phyloP scores from a whole-genome alignment of 2,329 filamentous ascomycete species.

The Teratosphaeria pseudoeucalypti region DNA sequence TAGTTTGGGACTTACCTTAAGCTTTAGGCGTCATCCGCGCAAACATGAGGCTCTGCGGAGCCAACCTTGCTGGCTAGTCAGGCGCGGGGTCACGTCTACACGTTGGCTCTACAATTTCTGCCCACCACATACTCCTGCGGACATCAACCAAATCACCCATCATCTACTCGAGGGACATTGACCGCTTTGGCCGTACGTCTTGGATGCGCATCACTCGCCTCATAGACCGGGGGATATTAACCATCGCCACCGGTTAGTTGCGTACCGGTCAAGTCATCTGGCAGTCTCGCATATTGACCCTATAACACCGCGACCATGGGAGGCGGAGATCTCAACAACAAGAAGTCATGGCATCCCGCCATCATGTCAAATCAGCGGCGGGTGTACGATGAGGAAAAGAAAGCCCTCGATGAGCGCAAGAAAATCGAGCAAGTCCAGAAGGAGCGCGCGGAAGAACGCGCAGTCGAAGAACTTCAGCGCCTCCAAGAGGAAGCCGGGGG shows the following conservation, averaged over 20 bases:
- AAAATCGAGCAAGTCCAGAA: constrained; percentile 83
- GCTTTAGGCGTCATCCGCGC: background rate
- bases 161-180: too few species aligned
- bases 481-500: constrained; percentile 85
- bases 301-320: constrained; percentile 44
- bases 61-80: background rate
- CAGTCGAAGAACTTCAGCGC: constrained; percentile 81
- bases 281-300: background rate
- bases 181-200: too few species aligned
- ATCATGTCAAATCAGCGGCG: constrained; percentile 81
- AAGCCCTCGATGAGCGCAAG: constrained; percentile 89
- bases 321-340: constrained; percentile 92
- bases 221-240: too few species aligned
- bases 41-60: background rate
- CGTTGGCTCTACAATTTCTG: background rate
- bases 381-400: constrained; percentile 86
- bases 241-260: too few species aligned
- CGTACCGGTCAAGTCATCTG: too few species aligned
- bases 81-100: background rate
- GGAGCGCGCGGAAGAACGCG: constrained; percentile 86
- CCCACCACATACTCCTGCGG: background rate
- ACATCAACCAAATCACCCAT: background rate
- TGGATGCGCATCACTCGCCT: too few species aligned
- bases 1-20: background rate
- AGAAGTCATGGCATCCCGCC: constrained; percentile 84